Evolutionary conservation across 208 protist genomes (phyloP).

Genomic region (Strigomonas culicis): DNA sequence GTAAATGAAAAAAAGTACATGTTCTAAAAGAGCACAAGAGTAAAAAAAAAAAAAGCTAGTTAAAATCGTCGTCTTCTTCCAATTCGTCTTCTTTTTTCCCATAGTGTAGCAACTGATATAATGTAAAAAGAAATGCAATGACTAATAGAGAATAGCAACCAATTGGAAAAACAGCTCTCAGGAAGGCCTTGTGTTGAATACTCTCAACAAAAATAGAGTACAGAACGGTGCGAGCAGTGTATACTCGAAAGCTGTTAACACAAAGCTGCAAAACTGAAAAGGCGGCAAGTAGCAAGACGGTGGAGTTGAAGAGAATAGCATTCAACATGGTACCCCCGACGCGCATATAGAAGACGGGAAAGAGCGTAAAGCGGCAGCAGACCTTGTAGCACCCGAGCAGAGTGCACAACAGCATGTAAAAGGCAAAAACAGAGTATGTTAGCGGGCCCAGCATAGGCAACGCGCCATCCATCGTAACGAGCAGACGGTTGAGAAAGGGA

Average conservation of each 20-base stretch:
- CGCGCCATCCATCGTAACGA: constrained; percentile 62
- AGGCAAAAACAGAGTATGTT: constrained; percentile 78
- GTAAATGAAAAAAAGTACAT: constrained; percentile 1
- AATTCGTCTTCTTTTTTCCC: constrained; percentile 11
- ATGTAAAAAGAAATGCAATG: constrained; percentile 19
- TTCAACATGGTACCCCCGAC: constrained; percentile 91
- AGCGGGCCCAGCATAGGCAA: constrained; percentile 84
- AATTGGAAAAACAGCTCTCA: no score
- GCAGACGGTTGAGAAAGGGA: constrained; percentile 71
- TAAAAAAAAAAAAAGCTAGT: constrained; percentile 18
- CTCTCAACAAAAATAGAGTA: constrained; percentile 46
- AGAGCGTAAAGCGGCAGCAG: constrained; percentile 55
- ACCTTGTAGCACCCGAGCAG: constrained; percentile 88
- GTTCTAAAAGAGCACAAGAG: neutral
- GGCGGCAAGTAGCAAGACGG: constrained; percentile 84
- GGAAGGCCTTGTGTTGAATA: constrained; percentile 7
- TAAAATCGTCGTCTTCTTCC: constrained; percentile 18
- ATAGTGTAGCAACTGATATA: constrained; percentile 14
- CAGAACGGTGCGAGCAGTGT: constrained; percentile 57
- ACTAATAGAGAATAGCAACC: no score
- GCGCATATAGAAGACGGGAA: constrained; percentile 72
- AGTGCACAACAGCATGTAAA: constrained; percentile 89
- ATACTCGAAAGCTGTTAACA: constrained; percentile 76
- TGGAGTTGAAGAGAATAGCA: constrained; percentile 93
- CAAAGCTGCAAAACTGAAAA: constrained; percentile 90